These are phyloP conservation scores for Tuber calosporum DNA, from an alignment of 495 filamentous ascomycete species.

Conservation along the genomic window DNA sequence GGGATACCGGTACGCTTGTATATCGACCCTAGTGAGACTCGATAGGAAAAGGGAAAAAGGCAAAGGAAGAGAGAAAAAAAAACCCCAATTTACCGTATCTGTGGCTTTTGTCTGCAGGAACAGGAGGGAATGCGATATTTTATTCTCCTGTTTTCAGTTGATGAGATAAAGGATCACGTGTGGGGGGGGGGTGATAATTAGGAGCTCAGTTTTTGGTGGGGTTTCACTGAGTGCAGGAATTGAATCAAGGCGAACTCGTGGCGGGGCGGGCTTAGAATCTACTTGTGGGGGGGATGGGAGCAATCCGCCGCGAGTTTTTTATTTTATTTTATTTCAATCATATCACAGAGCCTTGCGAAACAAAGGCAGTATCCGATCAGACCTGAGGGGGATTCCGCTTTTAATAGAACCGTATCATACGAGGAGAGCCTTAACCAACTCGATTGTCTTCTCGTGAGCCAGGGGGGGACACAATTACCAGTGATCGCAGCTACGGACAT, in stretches of 20 bases:
- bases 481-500: neutral
- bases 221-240: neutral
- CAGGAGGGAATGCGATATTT: neutral
- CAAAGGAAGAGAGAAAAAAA: neutral
- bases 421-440: neutral
- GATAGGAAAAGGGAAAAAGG: neutral
- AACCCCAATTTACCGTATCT: neutral
- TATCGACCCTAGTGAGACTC: neutral
- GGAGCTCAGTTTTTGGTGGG: neutral
- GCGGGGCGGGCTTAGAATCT: neutral
- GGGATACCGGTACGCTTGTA: neutral
- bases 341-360: neutral
- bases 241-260: neutral
- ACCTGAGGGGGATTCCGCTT: neutral
- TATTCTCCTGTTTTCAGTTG: neutral
- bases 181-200: neutral
- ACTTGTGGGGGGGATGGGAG: neutral
- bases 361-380: neutral
- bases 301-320: neutral
- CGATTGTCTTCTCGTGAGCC: neutral
- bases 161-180: slow-evolving; percentile 1
- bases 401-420: neutral
- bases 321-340: too few species aligned
- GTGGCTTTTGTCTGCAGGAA: slow-evolving; percentile 5
- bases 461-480: neutral